A percentile compares a stretch with the other conserved stretches of the same genome.
These are phyloP conservation scores for Penicillium carneum DNA, from an alignment of 2,329 filamentous ascomycete species.

Conservation along the genomic window DNA sequence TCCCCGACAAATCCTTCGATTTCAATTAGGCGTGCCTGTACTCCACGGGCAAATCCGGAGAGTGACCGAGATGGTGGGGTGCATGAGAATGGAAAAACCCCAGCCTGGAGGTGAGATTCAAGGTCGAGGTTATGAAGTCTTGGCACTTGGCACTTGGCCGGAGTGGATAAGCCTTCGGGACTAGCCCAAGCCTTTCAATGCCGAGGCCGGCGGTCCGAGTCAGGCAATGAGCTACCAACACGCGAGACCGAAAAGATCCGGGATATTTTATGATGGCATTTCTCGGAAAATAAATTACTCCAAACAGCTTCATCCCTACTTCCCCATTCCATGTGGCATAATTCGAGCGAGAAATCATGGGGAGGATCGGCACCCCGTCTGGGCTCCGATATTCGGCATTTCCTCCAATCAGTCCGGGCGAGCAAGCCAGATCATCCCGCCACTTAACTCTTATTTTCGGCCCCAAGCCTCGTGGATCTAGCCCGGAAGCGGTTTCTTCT, in stretches of 20 bases:
- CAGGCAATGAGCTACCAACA: background rate
- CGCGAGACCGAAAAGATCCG: background rate
- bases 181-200: constrained; percentile 10
- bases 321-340: too few species aligned
- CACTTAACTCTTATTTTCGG: background rate
- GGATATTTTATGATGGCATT: background rate
- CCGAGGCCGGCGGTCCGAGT: constrained; percentile 7
- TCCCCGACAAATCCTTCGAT: too few species aligned
- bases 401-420: background rate
- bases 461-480: background rate
- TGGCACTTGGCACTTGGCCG: constrained; percentile 10
- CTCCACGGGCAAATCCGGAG: background rate
- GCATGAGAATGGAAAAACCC: background rate
- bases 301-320: background rate
- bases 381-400: constrained; percentile 12
- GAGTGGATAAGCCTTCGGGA: constrained; percentile 5
- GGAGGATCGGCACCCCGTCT: background rate
- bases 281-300: background rate
- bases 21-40: too few species aligned
- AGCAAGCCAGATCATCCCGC: background rate
- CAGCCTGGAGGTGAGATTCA: background rate
- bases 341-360: background rate
- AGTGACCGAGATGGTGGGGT: constrained; percentile 3
- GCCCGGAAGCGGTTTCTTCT: background rate
- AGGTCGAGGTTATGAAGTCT: background rate